Conservation (phyloP, 257 asterid species). For the Galeopsis tetrahit region DNA sequence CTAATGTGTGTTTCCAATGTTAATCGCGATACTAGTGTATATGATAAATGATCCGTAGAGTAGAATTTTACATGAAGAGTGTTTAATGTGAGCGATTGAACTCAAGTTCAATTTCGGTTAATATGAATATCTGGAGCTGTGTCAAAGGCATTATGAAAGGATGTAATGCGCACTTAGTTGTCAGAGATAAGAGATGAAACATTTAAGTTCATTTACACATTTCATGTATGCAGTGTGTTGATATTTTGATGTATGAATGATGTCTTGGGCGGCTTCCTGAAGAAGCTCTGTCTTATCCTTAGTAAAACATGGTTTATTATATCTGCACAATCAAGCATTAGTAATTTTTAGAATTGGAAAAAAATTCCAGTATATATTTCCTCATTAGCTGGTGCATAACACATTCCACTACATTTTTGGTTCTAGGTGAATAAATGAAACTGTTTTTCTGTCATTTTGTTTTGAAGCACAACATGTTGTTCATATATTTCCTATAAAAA, state of each 20-base stretch:
- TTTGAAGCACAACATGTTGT: neutral
- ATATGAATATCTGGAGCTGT: neutral
- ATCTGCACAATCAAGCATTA: conserved; percentile 7
- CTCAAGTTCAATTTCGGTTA: conserved; percentile 21
- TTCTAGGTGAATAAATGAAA: neutral
- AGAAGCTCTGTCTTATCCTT: conserved; percentile 14
- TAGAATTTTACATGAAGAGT: conserved; percentile 3
- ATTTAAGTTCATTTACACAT: neutral
- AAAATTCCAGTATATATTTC: neutral
- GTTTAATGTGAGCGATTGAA: conserved; percentile 10
- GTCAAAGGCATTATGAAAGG: neutral
- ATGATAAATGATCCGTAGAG: neutral
- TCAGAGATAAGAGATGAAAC: neutral
- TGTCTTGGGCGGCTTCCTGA: neutral
- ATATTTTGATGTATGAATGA: neutral
- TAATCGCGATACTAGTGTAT: neutral
- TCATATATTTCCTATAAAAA: neutral
- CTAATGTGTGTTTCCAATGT: neutral
- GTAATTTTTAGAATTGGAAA: neutral
- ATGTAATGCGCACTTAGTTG: neutral
- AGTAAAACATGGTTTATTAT: neutral
- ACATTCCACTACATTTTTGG: neutral
- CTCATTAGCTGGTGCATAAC: neutral
- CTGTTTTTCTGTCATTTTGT: neutral
- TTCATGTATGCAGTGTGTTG: conserved; percentile 7